Evolutionary conservation across 108 stramenopile genomes (phyloP).

Genomic region (Chaetoceros muelleri): DNA sequence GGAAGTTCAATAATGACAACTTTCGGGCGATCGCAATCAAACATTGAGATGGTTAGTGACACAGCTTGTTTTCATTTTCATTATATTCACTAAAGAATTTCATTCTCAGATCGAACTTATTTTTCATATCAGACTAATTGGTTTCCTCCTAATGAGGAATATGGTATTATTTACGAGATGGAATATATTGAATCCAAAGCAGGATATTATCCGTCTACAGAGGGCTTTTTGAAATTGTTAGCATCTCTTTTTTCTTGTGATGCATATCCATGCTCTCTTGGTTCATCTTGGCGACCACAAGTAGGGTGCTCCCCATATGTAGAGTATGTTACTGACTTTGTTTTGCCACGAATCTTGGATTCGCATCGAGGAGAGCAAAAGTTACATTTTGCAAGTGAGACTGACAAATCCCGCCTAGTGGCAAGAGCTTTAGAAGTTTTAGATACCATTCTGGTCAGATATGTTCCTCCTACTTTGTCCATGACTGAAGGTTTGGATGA

Average conservation of each 20-base stretch:
- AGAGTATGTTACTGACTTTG: constrained; percentile 61
- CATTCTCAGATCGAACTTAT: constrained; percentile 13
- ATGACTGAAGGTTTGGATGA: too few relatives aligned
- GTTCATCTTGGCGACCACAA: constrained; percentile 50
- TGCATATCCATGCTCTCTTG: constrained; percentile 58
- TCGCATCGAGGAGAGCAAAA: constrained; percentile 13
- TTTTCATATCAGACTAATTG: neutral
- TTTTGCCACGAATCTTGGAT: constrained; percentile 55
- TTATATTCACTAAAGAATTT: constrained; percentile 3
- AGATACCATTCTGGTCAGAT: constrained; percentile 48
- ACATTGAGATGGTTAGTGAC: neutral
- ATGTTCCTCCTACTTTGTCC: too few relatives aligned
- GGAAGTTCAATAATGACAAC: neutral
- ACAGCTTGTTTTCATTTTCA: neutral
- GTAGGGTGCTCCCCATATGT: constrained; percentile 71
- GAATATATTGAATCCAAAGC: constrained; percentile 62
- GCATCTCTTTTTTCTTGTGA: constrained; percentile 42
- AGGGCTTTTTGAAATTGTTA: constrained; percentile 64
- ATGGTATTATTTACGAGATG: constrained; percentile 64
- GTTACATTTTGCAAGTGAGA: constrained; percentile 39
- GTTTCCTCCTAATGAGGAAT: constrained; percentile 33
- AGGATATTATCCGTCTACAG: constrained; percentile 66
- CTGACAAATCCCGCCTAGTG: constrained; percentile 50
- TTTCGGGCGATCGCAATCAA: neutral
- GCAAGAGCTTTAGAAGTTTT: constrained; percentile 54